A percentile compares a stretch with the other conserved stretches of the same genome.
phyloP scores from a whole-genome alignment of 331 rosid genomes.

The Pyrus hybrid region DNA sequence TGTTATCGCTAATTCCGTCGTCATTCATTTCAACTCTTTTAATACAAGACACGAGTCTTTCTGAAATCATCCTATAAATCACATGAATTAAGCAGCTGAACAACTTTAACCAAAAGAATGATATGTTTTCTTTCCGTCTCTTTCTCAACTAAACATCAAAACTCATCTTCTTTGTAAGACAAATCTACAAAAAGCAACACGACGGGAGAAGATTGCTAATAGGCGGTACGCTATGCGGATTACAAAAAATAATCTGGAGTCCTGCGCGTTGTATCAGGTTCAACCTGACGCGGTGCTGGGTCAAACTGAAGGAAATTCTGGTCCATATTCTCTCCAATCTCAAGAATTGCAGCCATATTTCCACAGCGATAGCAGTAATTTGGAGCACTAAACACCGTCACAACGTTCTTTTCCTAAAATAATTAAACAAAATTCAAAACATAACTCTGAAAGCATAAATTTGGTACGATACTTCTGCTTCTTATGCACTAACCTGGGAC shows the following conservation, averaged over 20 bases:
- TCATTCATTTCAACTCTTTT: neutral
- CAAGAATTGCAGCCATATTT: constrained; percentile 41
- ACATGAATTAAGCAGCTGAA: constrained; percentile 10
- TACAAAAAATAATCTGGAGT: constrained; percentile 41
- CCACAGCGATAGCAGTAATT: constrained; percentile 39
- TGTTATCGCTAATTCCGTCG: constrained; percentile 1
- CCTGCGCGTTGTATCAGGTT: constrained; percentile 27
- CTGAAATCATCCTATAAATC: constrained; percentile 15
- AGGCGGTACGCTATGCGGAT: constrained; percentile 6
- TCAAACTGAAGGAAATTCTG: constrained; percentile 37
- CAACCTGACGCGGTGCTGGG: constrained; percentile 32
- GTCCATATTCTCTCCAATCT: constrained; percentile 37
- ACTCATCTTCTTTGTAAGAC: constrained; percentile 23
- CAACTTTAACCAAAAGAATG: constrained; percentile 22
- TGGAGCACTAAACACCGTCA: constrained; percentile 40
- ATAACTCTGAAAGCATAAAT: neutral
- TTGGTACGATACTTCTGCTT: neutral
- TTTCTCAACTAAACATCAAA: constrained; percentile 18
- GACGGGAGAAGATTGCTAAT: constrained; percentile 14
- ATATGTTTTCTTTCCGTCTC: constrained; percentile 3
- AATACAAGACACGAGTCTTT: constrained; percentile 6
- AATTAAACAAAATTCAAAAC: neutral
- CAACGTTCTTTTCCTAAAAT: constrained; percentile 34
- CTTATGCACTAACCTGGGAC: constrained; percentile 29
- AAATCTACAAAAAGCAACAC: constrained; percentile 21